Conservation (phyloP, 768 basidiomycete species). For the Suillus brevipes region DNA sequence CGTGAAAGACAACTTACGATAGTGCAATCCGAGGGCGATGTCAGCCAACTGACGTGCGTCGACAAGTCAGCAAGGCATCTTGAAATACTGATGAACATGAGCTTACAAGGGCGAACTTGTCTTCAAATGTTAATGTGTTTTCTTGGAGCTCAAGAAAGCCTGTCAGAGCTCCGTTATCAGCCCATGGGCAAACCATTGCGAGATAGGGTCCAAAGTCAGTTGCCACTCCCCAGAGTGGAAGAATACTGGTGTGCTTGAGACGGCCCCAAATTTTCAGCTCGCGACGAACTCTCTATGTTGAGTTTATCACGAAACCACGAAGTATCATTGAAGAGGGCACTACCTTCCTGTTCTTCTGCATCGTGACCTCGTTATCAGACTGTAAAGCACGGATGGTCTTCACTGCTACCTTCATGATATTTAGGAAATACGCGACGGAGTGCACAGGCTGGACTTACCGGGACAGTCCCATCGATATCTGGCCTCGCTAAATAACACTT, state of each 20-base stretch:
- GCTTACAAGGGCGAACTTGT: slow-evolving; percentile 22
- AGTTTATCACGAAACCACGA: background rate
- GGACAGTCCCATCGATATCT: background rate
- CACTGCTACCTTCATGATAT: slow-evolving; percentile 2
- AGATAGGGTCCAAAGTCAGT: slow-evolving; percentile 21
- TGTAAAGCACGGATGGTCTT: slow-evolving; percentile 7
- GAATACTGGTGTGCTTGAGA: background rate
- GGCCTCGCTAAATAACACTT: slow-evolving; percentile 1
- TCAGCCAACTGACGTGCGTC: background rate
- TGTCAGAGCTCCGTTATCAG: slow-evolving; percentile 17
- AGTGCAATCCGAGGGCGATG: background rate
- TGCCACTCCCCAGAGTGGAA: slow-evolving; percentile 16
- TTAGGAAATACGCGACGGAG: background rate
- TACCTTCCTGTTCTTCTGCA: background rate
- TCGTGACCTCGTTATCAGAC: background rate
- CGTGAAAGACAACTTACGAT: background rate
- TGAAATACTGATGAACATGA: background rate
- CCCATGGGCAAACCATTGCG: slow-evolving; percentile 25
- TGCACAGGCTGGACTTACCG: background rate
- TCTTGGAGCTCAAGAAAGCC: slow-evolving; percentile 14
- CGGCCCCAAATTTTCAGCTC: slow-evolving; percentile 24
- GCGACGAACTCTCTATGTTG: slow-evolving; percentile 17
- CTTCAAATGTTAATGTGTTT: slow-evolving; percentile 4
- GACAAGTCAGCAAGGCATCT: background rate
- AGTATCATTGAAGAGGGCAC: background rate